These are phyloP conservation scores for Cicer judaicum DNA, from an alignment of 306 rosid species.

Conservation along the genomic window DNA sequence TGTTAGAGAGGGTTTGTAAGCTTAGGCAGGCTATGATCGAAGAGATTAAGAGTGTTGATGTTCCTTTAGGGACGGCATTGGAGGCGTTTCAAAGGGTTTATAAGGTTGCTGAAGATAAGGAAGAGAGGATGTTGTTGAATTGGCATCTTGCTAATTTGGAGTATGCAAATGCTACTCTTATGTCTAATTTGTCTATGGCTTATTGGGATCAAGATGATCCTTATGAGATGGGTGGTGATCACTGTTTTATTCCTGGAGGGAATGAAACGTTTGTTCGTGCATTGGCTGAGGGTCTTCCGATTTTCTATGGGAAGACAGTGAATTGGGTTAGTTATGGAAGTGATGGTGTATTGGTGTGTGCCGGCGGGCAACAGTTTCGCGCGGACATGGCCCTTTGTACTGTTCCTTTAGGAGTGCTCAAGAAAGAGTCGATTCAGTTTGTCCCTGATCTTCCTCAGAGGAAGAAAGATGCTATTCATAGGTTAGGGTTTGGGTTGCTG, in stretches of 20 bases:
- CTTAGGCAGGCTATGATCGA: slow-evolving; percentile 87
- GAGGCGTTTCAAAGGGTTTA: slow-evolving; percentile 80
- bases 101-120: slow-evolving; percentile 68
- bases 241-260: slow-evolving; percentile 92
- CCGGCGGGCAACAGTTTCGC: slow-evolving; percentile 66
- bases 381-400: slow-evolving; percentile 86
- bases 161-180: slow-evolving; percentile 87
- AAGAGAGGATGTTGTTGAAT: slow-evolving; percentile 81
- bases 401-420: slow-evolving; percentile 83
- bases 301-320: slow-evolving; percentile 77
- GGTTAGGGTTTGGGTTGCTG: slow-evolving; percentile 83
- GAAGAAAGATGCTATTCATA: slow-evolving; percentile 80
- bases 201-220: slow-evolving; percentile 99
- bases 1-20: slow-evolving; percentile 90
- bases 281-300: slow-evolving; percentile 77
- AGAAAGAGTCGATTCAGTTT: slow-evolving; percentile 70
- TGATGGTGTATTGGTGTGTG: slow-evolving; percentile 76
- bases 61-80: slow-evolving; percentile 76
- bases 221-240: slow-evolving; percentile 96
- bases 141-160: slow-evolving; percentile 96
- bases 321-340: slow-evolving; percentile 69
- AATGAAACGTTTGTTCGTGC: slow-evolving; percentile 76
- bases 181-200: slow-evolving; percentile 89
- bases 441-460: slow-evolving; percentile 87
- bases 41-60: slow-evolving; percentile 80